These are phyloP conservation scores for Pogostemon cablin DNA, from an alignment of 257 asterid genomes.

Conservation along the genomic window DNA sequence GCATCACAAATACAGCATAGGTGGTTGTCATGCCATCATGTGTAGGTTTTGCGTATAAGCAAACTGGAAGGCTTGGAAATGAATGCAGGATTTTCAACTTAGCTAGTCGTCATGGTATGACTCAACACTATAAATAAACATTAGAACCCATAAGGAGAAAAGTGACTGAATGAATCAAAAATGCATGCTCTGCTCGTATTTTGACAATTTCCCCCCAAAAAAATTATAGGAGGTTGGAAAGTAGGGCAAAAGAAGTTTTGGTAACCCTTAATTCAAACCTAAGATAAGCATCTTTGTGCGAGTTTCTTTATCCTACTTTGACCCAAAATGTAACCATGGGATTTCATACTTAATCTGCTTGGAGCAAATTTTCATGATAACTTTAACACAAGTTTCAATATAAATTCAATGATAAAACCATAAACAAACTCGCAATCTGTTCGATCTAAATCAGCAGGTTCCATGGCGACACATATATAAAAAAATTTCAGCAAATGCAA, in stretches of 20 bases:
- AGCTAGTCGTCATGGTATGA: background rate
- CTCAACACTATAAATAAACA: slow-evolving; percentile 17
- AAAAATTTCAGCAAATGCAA: background rate
- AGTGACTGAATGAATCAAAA: background rate
- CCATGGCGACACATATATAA: slow-evolving; percentile 2
- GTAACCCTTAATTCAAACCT: background rate
- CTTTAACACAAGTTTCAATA: background rate
- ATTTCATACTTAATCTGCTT: background rate
- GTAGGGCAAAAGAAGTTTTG: slow-evolving; percentile 11
- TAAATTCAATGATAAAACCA: too few species aligned
- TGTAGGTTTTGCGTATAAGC: background rate
- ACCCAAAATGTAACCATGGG: slow-evolving; percentile 5
- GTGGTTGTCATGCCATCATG: background rate
- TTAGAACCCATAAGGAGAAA: background rate
- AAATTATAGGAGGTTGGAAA: slow-evolving; percentile 13
- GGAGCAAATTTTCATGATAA: slow-evolving; percentile 6
- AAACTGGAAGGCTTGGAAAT: background rate
- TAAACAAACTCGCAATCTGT: too few species aligned
- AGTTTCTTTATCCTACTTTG: background rate
- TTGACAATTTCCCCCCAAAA: background rate
- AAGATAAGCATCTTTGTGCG: slow-evolving; percentile 1
- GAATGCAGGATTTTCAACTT: background rate
- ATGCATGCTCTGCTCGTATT: background rate
- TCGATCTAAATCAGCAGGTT: background rate
- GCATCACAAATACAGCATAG: background rate